These are phyloP conservation scores for Paulownia fortunei DNA, from an alignment of 257 asterid genomes.

Conservation along the genomic window DNA sequence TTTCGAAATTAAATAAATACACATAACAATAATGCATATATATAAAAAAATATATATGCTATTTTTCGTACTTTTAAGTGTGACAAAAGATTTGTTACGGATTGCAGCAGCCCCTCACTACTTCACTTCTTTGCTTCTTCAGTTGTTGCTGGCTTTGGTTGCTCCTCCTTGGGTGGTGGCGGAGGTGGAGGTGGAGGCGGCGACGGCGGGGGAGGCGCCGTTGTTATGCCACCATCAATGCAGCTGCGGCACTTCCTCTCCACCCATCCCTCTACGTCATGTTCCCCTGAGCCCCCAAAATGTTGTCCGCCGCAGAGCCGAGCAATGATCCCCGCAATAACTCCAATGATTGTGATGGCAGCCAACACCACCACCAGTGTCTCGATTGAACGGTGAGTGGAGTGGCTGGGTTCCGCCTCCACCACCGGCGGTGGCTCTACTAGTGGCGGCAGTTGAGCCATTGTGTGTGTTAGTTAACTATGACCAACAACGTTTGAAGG, in stretches of 20 bases:
- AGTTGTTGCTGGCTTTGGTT: constrained; percentile 35
- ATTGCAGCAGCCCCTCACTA: not conserved
- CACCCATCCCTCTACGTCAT: constrained; percentile 86
- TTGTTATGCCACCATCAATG: constrained; percentile 57
- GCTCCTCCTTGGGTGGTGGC: constrained; percentile 40
- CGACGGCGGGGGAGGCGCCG: too few relatives aligned
- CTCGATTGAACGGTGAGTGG: constrained; percentile 67
- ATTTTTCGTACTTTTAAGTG: not conserved
- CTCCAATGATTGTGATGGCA: constrained; percentile 70
- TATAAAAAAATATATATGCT: too few relatives aligned
- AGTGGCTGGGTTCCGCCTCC: constrained; percentile 42
- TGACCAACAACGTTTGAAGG: not conserved
- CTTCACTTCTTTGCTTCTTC: constrained; percentile 42
- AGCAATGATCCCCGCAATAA: constrained; percentile 70
- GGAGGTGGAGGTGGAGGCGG: constrained; percentile 35
- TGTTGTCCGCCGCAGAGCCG: constrained; percentile 81
- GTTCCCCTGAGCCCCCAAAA: constrained; percentile 69
- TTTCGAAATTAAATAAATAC: too few relatives aligned
- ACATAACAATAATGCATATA: too few relatives aligned
- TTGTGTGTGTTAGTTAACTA: not conserved
- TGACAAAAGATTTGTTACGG: not conserved
- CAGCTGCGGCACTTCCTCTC: constrained; percentile 76
- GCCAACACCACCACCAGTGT: constrained; percentile 81
- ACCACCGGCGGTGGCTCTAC: constrained; percentile 58
- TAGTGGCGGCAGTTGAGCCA: constrained; percentile 68